Evolutionary conservation across 306 rosid genomes (phyloP).

Genomic region (Sophora flavescens): DNA sequence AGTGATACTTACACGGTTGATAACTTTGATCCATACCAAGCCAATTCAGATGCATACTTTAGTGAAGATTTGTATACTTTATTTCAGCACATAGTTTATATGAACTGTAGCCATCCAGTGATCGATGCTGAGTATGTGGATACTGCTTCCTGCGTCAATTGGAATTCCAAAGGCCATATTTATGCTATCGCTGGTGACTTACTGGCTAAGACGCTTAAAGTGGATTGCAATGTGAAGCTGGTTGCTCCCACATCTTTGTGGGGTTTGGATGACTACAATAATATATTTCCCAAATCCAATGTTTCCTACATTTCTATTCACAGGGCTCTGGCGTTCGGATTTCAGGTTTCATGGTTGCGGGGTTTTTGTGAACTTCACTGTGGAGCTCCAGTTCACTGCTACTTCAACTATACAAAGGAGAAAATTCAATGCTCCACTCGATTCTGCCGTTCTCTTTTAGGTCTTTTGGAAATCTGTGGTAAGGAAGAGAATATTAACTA

Average conservation of each 20-base stretch:
- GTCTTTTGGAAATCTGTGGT: too few relatives aligned
- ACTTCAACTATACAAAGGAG: too few relatives aligned
- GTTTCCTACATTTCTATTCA: not conserved
- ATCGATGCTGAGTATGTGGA: not conserved
- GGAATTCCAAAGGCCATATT: not conserved
- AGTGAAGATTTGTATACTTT: too few relatives aligned
- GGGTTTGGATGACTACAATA: not conserved
- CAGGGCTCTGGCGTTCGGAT: not conserved
- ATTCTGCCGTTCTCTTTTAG: too few relatives aligned
- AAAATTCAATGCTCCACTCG: too few relatives aligned
- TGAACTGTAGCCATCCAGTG: constrained; percentile 37
- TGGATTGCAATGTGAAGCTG: not conserved
- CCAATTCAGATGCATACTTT: not conserved
- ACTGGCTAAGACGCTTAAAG: not conserved
- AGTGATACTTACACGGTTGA: too few relatives aligned
- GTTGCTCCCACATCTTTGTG: not conserved
- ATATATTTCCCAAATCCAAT: not conserved
- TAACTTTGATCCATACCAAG: not conserved
- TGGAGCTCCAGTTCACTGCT: not conserved
- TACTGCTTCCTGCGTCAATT: constrained; percentile 10
- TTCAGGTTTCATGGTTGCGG: not conserved
- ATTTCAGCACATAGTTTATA: constrained; percentile 31
- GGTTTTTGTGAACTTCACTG: not conserved
- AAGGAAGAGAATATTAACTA: too few relatives aligned
- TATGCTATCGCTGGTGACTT: constrained; percentile 26